phyloP scores from a whole-genome alignment of 1,139 yeast species.

The Diutina pseudorugosa region DNA sequence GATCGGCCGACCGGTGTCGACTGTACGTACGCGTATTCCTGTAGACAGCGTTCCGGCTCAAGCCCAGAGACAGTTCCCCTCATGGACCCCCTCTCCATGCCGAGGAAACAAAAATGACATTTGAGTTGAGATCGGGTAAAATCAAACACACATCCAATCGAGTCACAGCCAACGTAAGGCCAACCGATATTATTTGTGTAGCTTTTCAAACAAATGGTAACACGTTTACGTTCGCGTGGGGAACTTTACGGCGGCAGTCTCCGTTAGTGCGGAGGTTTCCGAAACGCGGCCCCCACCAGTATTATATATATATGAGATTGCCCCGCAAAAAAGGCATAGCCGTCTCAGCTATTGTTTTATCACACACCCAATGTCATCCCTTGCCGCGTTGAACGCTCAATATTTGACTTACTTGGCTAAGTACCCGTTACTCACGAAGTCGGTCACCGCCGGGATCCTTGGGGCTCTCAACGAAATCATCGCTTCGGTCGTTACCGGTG shows the following conservation, averaged over 20 bases:
- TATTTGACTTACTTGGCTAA: slow-evolving; percentile 31
- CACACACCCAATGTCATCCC: not conserved
- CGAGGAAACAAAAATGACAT: not conserved
- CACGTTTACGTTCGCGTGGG: not conserved
- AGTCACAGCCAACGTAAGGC: not conserved
- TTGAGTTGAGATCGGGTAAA: not conserved
- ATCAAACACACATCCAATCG: not conserved
- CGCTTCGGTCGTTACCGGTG: slow-evolving; percentile 41
- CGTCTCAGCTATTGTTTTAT: not conserved
- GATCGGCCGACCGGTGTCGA: not conserved
- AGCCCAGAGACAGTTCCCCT: not conserved
- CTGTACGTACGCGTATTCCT: not conserved
- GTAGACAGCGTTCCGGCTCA: not conserved
- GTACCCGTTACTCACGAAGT: slow-evolving; percentile 49
- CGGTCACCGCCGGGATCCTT: slow-evolving; percentile 45
- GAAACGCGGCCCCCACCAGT: not conserved
- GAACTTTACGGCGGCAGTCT: not conserved
- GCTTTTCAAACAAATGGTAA: not conserved
- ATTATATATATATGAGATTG: not conserved
- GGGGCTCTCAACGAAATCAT: slow-evolving; percentile 49
- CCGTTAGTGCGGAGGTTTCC: not conserved
- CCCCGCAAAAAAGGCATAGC: not conserved
- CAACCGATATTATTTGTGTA: no score
- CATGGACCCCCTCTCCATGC: not conserved
- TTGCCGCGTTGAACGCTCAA: slow-evolving; percentile 9